phyloP scores from a whole-genome alignment of 768 basidiomycete genomes.

The Amanita brunnescens region DNA sequence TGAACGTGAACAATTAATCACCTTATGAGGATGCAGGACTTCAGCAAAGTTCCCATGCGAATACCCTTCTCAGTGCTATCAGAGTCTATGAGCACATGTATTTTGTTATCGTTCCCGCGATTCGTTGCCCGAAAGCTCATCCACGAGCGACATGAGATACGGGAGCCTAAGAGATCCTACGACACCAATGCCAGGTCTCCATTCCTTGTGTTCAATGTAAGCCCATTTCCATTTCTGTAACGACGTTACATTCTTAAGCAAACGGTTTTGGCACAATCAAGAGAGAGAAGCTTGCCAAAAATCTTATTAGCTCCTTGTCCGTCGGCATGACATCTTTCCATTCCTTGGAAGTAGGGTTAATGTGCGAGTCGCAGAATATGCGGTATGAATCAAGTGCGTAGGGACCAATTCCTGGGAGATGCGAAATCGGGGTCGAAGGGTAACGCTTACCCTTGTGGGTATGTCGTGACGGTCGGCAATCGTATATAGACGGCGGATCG shows the following conservation, averaged over 20 bases:
- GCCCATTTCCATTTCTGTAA: conserved; percentile 71
- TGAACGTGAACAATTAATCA: neutral
- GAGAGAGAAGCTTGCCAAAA: conserved; percentile 39
- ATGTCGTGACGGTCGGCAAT: neutral
- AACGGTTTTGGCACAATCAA: no score
- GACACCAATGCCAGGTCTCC: conserved; percentile 39
- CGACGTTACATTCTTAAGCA: neutral
- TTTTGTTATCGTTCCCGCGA: neutral
- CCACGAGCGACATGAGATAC: conserved; percentile 31
- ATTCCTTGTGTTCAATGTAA: conserved; percentile 38
- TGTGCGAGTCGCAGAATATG: conserved; percentile 46
- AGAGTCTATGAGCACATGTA: no score
- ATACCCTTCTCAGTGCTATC: no score
- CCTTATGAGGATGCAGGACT: neutral
- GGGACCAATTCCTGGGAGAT: conserved; percentile 55
- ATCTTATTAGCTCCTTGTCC: conserved; percentile 65
- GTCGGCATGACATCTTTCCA: conserved; percentile 57
- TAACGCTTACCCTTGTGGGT: conserved; percentile 23
- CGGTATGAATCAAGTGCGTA: conserved; percentile 75
- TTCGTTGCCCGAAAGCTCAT: conserved; percentile 20
- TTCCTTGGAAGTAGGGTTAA: conserved; percentile 29
- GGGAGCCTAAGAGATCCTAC: conserved; percentile 25
- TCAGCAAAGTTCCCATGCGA: neutral
- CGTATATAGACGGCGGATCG: neutral
- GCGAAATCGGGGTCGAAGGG: conserved; percentile 41